Conservation (phyloP, 768 basidiomycete species). For the Pisolithus tinctorius region DNA sequence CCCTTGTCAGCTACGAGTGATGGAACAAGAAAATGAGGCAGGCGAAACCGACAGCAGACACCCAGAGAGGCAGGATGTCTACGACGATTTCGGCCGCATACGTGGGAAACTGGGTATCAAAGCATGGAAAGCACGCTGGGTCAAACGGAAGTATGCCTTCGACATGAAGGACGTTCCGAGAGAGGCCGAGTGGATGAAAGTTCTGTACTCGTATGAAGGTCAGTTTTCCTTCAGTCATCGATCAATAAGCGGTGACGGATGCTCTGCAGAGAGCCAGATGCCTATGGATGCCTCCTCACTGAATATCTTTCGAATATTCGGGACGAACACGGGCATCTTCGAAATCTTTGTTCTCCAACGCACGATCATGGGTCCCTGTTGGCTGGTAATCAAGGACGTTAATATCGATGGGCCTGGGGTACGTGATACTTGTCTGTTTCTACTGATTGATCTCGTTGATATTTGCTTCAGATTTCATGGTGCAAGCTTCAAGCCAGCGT, state of each 20-base stretch:
- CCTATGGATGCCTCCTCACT: constrained; percentile 68
- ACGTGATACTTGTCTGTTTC: constrained; percentile 1
- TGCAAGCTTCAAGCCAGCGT: constrained; percentile 89
- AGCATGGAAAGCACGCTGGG: constrained; percentile 75
- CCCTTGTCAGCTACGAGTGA: constrained; percentile 64
- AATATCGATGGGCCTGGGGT: constrained; percentile 75
- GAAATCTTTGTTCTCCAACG: constrained; percentile 90
- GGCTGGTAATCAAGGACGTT: constrained; percentile 81
- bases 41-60: constrained; percentile 44
- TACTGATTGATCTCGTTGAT: not conserved
- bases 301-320: constrained; percentile 83
- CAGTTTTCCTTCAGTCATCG: constrained; percentile 13
- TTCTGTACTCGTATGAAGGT: constrained; percentile 88
- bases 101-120: constrained; percentile 67
- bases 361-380: constrained; percentile 99
- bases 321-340: constrained; percentile 88
- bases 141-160: constrained; percentile 88
- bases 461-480: constrained; percentile 77
- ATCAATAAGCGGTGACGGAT: not conserved
- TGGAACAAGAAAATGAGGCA: constrained; percentile 23
- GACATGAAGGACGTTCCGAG: constrained; percentile 69
- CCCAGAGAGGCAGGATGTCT: constrained; percentile 66
- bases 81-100: constrained; percentile 76
- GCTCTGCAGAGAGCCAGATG: constrained; percentile 37
- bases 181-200: constrained; percentile 88